These are phyloP conservation scores for Lentinula sp. DNA, from an alignment of 768 basidiomycete genomes.

Conservation along the genomic window DNA sequence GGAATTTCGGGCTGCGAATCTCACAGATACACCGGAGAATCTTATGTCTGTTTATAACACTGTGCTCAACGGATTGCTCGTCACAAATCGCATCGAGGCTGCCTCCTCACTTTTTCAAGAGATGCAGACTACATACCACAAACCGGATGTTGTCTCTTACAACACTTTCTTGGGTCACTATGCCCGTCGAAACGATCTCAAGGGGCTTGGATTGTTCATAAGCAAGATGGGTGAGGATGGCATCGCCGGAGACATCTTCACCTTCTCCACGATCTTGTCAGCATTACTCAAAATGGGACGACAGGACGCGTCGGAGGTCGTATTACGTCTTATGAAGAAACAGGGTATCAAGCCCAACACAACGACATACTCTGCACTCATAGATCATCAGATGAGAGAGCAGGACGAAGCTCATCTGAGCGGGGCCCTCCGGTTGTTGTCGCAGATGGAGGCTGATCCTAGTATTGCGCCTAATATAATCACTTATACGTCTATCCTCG, in stretches of 20 bases:
- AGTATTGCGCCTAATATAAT: conserved; percentile 59
- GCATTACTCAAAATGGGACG: conserved; percentile 66
- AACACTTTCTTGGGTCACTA: conserved; percentile 77
- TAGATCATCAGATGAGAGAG: conserved; percentile 64
- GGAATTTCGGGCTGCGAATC: conserved; percentile 36
- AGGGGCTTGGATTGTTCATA: conserved; percentile 51
- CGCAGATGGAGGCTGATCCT: conserved; percentile 63
- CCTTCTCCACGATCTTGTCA: conserved; percentile 81
- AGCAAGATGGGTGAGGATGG: conserved; percentile 46
- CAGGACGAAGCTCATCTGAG: conserved; percentile 46
- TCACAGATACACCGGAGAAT: conserved; percentile 15
- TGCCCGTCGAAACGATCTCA: conserved; percentile 56
- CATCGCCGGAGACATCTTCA: conserved; percentile 72
- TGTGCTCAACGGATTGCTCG: conserved; percentile 64
- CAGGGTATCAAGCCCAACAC: conserved; percentile 71
- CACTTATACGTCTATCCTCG: conserved; percentile 78
- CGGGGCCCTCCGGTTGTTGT: conserved; percentile 64
- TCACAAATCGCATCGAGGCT: conserved; percentile 28
- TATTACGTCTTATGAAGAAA: conserved; percentile 70
- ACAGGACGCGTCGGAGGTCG: conserved; percentile 55
- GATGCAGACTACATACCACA: conserved; percentile 46
- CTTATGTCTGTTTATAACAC: conserved; percentile 60
- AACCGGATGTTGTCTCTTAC: conserved; percentile 69
- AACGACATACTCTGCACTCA: conserved; percentile 73
- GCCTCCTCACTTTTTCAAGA: conserved; percentile 34